Base-by-base conservation (phyloP, 805 yeast genomes). In the Teunomyces barrocoloradensis region DNA sequence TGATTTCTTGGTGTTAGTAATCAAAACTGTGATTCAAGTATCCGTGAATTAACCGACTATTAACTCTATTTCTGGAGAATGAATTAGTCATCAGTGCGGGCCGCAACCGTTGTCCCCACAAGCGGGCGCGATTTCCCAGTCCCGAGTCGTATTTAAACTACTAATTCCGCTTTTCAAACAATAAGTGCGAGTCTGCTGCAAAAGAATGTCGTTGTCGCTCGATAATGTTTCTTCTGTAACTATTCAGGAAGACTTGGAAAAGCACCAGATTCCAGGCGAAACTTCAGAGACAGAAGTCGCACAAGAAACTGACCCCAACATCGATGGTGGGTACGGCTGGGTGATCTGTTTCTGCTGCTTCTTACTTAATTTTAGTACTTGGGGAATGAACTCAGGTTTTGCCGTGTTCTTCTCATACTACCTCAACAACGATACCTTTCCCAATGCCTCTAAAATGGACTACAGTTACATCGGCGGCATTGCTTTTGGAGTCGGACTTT, bases 341-440 rank as follows among this genome's bases (percentile, higher is more conserved):
- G 36, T 56, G n/a, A 50, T 60, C 10, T 58, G 59, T 18, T 30
- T 57, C 15, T 53, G 53, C 10, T 52, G 56, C 30, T 57, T 59
- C 38, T 41, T 60, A n/a, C 48, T 59, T 32, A 59, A 56, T 37
- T 56, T 57, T 48, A 51, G 53, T 27, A 59, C 63, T 4, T 60
- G 64, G 64, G 64, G 64, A 3, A 61, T 60, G 50, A 60, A 60
- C 46, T 53, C 61, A 20, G 64, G 62, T 6, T 60, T 57, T 41
- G 64, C 62, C 27, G 51, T 60, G 18, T 60, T 55, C 42, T 52
- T 60, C 17, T 50, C 63, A 2, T 45, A 56, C 37, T 57, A 60
- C 48, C 43, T 57, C 18, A 56, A 59, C 39, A 37, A 59, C 20
- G 51, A 44, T 21, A 53, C 57, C 6, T 60, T 60, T 33, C 20